These are phyloP conservation scores for Didymella pinodella DNA, from an alignment of 2,329 filamentous ascomycete species.

Conservation along the genomic window DNA sequence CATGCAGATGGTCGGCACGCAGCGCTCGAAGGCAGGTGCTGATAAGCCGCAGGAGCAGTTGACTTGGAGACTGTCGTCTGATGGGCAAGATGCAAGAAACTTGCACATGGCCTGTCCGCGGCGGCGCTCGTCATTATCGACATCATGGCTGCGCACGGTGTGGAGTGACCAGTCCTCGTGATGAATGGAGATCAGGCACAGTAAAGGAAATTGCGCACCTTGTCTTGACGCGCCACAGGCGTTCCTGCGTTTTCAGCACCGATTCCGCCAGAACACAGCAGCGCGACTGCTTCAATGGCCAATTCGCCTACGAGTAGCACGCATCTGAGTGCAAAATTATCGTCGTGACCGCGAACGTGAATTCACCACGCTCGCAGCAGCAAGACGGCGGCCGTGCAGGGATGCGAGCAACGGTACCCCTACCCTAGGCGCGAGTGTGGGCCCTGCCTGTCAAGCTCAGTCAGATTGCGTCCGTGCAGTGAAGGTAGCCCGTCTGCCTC, in stretches of 20 bases:
- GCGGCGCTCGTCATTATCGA: conserved; percentile 17
- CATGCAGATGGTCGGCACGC: conserved; percentile 3
- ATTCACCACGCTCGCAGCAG: conserved; percentile 10
- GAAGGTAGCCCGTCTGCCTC: conserved; percentile 16
- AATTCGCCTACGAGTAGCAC: background rate
- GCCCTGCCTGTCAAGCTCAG: conserved; percentile 17
- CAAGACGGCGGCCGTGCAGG: conserved; percentile 12
- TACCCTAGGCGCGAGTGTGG: conserved; percentile 16
- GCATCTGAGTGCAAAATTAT: conserved; percentile 2
- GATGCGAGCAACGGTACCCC: conserved; percentile 20
- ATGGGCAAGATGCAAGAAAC: conserved; percentile 9
- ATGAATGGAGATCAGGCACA: conserved; percentile 24
- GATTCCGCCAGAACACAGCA: conserved; percentile 2
- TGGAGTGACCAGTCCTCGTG: conserved; percentile 22
- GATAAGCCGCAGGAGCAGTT: conserved; percentile 12
- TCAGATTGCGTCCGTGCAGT: conserved; percentile 18
- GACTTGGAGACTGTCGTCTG: background rate
- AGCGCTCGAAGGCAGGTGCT: background rate
- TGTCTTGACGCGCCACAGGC: conserved; percentile 4
- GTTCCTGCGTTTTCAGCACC: conserved; percentile 13
- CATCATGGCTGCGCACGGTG: conserved; percentile 17
- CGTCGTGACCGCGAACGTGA: conserved; percentile 15
- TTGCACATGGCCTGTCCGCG: conserved; percentile 13
- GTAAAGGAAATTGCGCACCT: conserved; percentile 15
- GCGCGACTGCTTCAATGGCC: background rate